These are phyloP conservation scores for Colletotrichum theobromicola DNA, from an alignment of 2,329 filamentous ascomycete species.

Conservation along the genomic window DNA sequence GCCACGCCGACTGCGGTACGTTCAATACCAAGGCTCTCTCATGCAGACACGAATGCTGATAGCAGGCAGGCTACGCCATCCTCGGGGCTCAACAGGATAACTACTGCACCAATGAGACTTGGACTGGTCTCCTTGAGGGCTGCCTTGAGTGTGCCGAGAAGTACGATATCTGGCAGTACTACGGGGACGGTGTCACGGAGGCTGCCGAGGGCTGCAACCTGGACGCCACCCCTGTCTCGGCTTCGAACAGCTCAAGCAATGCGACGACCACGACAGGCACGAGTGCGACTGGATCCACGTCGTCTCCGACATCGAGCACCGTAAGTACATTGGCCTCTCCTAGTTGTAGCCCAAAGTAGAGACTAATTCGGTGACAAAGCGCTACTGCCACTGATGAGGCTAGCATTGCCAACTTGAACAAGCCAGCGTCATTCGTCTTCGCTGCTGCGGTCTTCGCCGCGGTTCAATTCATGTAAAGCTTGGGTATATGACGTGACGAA, in stretches of 20 bases:
- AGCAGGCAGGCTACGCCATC: conserved; percentile 33
- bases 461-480: not conserved
- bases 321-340: not conserved
- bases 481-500: not conserved
- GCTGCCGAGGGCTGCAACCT: conserved; percentile 34
- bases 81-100: conserved; percentile 36
- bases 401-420: not conserved
- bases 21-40: not conserved
- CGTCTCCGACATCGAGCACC: not conserved
- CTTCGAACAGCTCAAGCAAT: not conserved
- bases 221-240: conserved; percentile 2
- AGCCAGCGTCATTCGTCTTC: not conserved
- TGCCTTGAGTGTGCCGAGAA: conserved; percentile 50
- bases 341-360: not conserved
- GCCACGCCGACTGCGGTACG: conserved; percentile 52
- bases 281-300: not conserved
- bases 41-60: not conserved
- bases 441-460: not conserved
- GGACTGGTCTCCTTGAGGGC: conserved; percentile 42
- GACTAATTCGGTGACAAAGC: not conserved
- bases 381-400: not conserved
- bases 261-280: not conserved
- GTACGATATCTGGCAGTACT: conserved; percentile 49
- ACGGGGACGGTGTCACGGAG: conserved; percentile 38
- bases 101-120: conserved; percentile 43